Evolutionary conservation across 2,329 filamentous ascomycete genomes (phyloP).

Genomic region (Aspergillus puulaauensis): DNA sequence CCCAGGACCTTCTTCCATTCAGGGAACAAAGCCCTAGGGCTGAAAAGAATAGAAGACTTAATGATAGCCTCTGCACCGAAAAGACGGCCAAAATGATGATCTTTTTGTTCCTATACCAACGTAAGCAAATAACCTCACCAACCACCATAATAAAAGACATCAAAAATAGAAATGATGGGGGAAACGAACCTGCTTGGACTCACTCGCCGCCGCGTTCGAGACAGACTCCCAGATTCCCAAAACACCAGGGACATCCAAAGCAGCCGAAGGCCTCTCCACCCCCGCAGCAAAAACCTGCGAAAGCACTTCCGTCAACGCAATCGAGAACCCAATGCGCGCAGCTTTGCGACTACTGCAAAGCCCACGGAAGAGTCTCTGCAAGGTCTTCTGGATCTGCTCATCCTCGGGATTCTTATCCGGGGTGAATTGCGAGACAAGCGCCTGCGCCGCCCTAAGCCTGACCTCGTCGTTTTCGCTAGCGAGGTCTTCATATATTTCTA

Average conservation of each 20-base stretch:
- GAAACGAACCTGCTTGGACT: slow-evolving; percentile 52
- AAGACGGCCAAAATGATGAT: slow-evolving; percentile 79
- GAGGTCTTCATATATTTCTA: slow-evolving; percentile 51
- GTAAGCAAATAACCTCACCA: slow-evolving; percentile 33
- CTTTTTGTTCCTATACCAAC: slow-evolving; percentile 72
- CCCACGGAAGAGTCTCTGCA: slow-evolving; percentile 74
- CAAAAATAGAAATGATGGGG: not conserved
- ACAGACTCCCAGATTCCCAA: slow-evolving; percentile 54
- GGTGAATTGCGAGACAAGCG: slow-evolving; percentile 45
- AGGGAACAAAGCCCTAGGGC: slow-evolving; percentile 51
- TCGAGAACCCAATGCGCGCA: slow-evolving; percentile 82
- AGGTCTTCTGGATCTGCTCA: slow-evolving; percentile 41
- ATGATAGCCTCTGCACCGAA: slow-evolving; percentile 88
- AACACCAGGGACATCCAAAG: slow-evolving; percentile 41
- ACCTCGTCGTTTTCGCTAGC: slow-evolving; percentile 48
- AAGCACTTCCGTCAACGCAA: slow-evolving; percentile 81
- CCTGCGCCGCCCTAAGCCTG: slow-evolving; percentile 46
- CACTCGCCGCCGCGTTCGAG: slow-evolving; percentile 53
- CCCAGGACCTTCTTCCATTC: slow-evolving; percentile 64
- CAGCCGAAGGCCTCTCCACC: slow-evolving; percentile 28
- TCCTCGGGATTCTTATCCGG: slow-evolving; percentile 39
- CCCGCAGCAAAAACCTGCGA: slow-evolving; percentile 61
- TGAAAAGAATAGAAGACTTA: slow-evolving; percentile 71
- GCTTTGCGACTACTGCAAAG: slow-evolving; percentile 88
- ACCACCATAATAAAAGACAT: not conserved